A percentile compares a stretch with the other conserved stretches of the same genome.
Conservation (phyloP, 2,329 filamentous ascomycete genomes). For the Raffaelea ambrosiae region DNA sequence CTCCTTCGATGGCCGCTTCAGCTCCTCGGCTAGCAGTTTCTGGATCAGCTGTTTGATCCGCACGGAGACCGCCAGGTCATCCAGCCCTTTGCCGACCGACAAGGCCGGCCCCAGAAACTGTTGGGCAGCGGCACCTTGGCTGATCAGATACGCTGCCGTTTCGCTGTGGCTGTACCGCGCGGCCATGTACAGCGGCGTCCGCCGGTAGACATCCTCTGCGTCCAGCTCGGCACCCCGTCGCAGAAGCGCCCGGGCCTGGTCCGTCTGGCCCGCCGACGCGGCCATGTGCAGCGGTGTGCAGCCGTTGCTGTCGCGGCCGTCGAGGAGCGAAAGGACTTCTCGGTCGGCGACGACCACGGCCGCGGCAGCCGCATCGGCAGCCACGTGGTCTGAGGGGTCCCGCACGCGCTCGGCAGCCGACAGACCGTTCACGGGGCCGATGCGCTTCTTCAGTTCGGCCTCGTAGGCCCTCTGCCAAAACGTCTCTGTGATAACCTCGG, state of each 20-base stretch:
- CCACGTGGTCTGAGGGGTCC: too few relatives aligned
- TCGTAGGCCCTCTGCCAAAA: constrained; percentile 4
- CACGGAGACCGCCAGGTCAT: constrained; percentile 1
- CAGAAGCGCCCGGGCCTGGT: constrained; percentile 6
- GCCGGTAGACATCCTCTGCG: constrained; percentile 5
- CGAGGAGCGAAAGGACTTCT: constrained; percentile 4
- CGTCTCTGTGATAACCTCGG: constrained; percentile 2
- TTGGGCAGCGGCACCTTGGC: constrained; percentile 33
- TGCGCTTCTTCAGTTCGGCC: neutral
- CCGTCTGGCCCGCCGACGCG: constrained; percentile 5
- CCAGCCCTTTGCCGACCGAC: neutral
- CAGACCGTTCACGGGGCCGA: too few relatives aligned
- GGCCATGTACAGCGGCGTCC: constrained; percentile 11
- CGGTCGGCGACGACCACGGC: constrained; percentile 1
- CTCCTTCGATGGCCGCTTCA: neutral
- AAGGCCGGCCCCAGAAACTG: neutral
- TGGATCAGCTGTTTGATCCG: neutral
- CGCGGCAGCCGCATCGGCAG: neutral
- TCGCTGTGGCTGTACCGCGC: constrained; percentile 4
- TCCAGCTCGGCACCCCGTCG: constrained; percentile 9
- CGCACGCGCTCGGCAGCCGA: too few relatives aligned
- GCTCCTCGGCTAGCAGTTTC: neutral
- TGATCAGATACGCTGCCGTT: constrained; percentile 1
- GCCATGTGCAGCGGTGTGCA: constrained; percentile 15
- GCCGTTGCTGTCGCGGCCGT: constrained; percentile 7